These are phyloP conservation scores for Salix dunnii DNA, from an alignment of 345 rosid genomes.

Conservation along the genomic window DNA sequence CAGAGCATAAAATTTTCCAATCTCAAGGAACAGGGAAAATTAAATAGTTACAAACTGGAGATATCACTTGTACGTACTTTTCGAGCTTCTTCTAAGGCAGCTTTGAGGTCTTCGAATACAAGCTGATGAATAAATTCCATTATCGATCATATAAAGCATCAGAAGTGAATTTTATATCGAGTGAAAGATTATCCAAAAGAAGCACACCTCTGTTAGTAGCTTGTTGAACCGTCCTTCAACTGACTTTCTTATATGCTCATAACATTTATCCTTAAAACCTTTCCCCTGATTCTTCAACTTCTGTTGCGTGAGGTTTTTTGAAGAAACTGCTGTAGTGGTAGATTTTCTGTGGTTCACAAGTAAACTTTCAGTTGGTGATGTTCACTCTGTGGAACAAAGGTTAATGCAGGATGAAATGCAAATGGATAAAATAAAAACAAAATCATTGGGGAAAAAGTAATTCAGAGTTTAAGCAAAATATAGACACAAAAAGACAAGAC, in stretches of 20 bases:
- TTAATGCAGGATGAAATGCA: neutral
- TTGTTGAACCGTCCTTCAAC: slow-evolving; percentile 81
- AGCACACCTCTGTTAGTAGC: slow-evolving; percentile 68
- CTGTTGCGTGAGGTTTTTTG: slow-evolving; percentile 58
- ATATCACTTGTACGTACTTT: slow-evolving; percentile 43
- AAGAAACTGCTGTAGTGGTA: slow-evolving; percentile 48
- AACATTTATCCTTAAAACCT: slow-evolving; percentile 95
- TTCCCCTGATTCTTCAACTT: slow-evolving; percentile 85
- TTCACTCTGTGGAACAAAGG: neutral
- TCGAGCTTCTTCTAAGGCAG: slow-evolving; percentile 96
- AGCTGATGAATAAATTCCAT: slow-evolving; percentile 50
- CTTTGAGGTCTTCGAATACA: slow-evolving; percentile 83
- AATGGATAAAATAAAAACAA: neutral
- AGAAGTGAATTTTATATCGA: slow-evolving; percentile 11
- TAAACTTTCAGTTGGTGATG: neutral
- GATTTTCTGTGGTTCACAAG: slow-evolving; percentile 53
- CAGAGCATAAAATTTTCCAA: slow-evolving; percentile 1
- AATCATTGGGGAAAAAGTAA: neutral
- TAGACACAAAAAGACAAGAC: neutral
- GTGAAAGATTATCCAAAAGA: neutral
- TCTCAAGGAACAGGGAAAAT: neutral
- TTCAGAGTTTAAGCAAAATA: neutral
- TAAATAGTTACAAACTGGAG: neutral
- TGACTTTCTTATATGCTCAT: slow-evolving; percentile 81
- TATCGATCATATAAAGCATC: slow-evolving; percentile 22